Evolutionary conservation across 305 asterid genomes (phyloP).

Genomic region (Nicotiana rustica): DNA sequence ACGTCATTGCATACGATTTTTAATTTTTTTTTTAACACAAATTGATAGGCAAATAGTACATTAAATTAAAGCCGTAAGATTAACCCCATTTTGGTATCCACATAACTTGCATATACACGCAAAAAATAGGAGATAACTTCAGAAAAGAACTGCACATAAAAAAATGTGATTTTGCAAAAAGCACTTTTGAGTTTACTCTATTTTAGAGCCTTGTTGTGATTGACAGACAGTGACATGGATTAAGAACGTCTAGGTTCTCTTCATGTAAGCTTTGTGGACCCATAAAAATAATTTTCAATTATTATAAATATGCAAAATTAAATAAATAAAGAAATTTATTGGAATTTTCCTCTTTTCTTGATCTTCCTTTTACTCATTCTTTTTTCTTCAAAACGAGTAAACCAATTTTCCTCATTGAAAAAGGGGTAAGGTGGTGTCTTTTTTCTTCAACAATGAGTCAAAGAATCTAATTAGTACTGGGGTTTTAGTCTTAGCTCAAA

Average conservation of each 20-base stretch:
- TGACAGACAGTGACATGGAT: constrained; percentile 27
- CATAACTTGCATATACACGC: neutral
- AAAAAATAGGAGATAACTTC: neutral
- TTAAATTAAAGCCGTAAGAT: neutral
- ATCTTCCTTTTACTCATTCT: neutral
- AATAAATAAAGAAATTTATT: neutral
- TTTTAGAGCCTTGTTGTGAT: constrained; percentile 23
- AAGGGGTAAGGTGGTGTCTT: neutral
- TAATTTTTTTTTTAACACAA: neutral
- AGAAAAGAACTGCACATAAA: neutral
- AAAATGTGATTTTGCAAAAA: constrained; percentile 17
- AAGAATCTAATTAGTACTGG: constrained; percentile 22
- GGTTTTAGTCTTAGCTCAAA: constrained; percentile 8
- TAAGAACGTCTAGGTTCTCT: constrained; percentile 41
- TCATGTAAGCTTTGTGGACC: constrained; percentile 27
- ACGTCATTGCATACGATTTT: neutral
- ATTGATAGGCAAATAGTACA: neutral
- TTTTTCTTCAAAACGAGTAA: neutral
- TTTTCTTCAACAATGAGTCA: constrained; percentile 11
- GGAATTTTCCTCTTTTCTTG: constrained; percentile 31
- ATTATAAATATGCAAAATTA: neutral
- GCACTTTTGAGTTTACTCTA: neutral
- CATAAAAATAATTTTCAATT: neutral
- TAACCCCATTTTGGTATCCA: neutral
- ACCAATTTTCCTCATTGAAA: neutral